These are phyloP conservation scores for Peltaster fructicola DNA, from an alignment of 2,329 filamentous ascomycete species.

Conservation along the genomic window DNA sequence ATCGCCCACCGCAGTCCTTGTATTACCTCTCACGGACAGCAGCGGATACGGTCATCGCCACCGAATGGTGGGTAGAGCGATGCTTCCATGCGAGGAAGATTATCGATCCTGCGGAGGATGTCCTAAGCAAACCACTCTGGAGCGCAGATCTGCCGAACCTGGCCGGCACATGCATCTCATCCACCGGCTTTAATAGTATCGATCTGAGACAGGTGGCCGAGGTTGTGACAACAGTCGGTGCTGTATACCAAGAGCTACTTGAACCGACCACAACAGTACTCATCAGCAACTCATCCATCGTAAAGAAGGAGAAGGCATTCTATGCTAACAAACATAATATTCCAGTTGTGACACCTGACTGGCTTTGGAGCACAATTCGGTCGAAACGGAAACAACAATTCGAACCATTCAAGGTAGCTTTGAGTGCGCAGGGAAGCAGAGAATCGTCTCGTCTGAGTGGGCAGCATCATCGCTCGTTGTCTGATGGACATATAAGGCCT, in stretches of 20 bases:
- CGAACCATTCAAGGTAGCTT: conserved; percentile 19
- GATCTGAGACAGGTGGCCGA: conserved; percentile 75
- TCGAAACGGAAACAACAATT: conserved; percentile 30
- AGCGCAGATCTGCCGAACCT: conserved; percentile 36
- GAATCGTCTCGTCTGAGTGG: no score
- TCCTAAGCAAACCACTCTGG: conserved; percentile 61
- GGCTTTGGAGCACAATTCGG: conserved; percentile 70
- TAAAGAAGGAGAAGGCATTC: conserved; percentile 56
- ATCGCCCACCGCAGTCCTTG: conserved; percentile 13
- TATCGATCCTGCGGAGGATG: conserved; percentile 49
- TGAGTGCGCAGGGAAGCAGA: no score
- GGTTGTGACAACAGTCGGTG: conserved; percentile 52
- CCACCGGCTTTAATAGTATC: conserved; percentile 62
- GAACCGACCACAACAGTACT: conserved; percentile 56
- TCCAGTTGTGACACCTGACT: conserved; percentile 62
- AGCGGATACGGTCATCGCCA: conserved; percentile 37
- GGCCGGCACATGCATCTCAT: conserved; percentile 41
- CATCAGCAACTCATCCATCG: conserved; percentile 37
- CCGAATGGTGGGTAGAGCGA: conserved; percentile 84
- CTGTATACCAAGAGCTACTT: conserved; percentile 62
- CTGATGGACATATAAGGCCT: no score
- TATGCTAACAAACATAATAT: conserved; percentile 60
- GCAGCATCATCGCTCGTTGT: no score
- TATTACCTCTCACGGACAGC: conserved; percentile 11
- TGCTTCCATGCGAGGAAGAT: conserved; percentile 64